Evolutionary conservation across 768 basidiomycete genomes (phyloP), one percentile per base, ranked within the genome.

Genomic region (Suillus paluster): DNA sequence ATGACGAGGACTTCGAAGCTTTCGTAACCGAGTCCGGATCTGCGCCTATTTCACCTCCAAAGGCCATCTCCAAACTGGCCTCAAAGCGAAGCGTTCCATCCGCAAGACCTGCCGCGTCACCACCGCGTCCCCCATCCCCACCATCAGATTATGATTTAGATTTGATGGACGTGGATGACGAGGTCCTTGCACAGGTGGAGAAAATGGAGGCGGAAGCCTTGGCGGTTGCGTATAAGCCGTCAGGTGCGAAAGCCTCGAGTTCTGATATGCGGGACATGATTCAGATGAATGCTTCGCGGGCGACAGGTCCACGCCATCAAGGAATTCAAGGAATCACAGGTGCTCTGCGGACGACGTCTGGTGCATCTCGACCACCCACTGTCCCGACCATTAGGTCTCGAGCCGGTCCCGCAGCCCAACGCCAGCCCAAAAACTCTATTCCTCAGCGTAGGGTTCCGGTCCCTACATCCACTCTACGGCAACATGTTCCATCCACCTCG

Each of bases 101-200:
- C 34, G 27, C 55, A 23, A 63, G 57, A 52, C 57, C 39, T 14
- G 46, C n/a, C 12, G n/a, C 42, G 48, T 62, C 44, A 34, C 55
- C 42, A 14, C 19, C 71, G 63, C 27, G 36, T 17, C n/a, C 39
- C 19, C 53, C 71, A 67, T 53, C 65, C 67, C 14, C 73, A 74
- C 55, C 65, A 1, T 55, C 73, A 21, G 71, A 72, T 38, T 75
- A 65, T 60, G 77, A 75, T 52, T 74, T 76, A 61, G 76, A 79
- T 34, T 68, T 74, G 30, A 70, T 75, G 45, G 74, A 74, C 38
- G 66, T 81, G 48, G 75, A 79, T 52, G 80, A 77, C 6, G 73
- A 67, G 14, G 76, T 84, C 61, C 69, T 82, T 23, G 78, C 76
- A 64, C 78, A 79, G 62, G 66, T 71, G 59, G 74, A 72, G 38